A percentile compares a stretch with the other conserved stretches of the same genome.
These are phyloP conservation scores for Colletotrichum phormii DNA, from an alignment of 2,329 filamentous ascomycete genomes.

Conservation along the genomic window DNA sequence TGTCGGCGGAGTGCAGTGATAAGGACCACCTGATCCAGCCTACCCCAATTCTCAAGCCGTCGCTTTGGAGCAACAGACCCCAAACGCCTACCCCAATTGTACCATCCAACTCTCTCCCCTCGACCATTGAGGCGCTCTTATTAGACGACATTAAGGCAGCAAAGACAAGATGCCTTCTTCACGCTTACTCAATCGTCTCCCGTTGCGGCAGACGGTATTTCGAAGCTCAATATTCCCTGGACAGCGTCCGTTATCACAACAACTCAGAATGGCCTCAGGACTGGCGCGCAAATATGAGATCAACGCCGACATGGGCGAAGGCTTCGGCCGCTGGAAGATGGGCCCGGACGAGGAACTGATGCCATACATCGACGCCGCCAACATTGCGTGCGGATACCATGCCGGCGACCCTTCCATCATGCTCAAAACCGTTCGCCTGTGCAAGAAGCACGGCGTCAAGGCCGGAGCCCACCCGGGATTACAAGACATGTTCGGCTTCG, in stretches of 20 bases:
- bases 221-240: neutral
- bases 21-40: neutral
- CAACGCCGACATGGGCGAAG: constrained; percentile 66
- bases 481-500: constrained; percentile 74
- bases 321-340: constrained; percentile 57
- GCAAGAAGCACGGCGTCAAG: constrained; percentile 67
- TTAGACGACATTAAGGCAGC: neutral
- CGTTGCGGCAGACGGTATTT: neutral
- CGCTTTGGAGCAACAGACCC: neutral
- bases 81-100: neutral
- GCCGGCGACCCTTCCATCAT: constrained; percentile 74
- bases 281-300: constrained; percentile 44
- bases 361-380: constrained; percentile 70
- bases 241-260: neutral
- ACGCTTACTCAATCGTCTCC: neutral
- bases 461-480: constrained; percentile 73
- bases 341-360: constrained; percentile 57
- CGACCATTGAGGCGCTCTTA: neutral
- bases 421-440: constrained; percentile 67
- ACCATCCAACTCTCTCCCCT: neutral
- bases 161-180: neutral
- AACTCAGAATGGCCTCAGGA: neutral
- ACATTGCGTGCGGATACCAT: constrained; percentile 71
- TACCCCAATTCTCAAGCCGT: neutral
- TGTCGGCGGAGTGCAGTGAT: neutral